phyloP scores from a whole-genome alignment of 2,329 filamentous ascomycete species.

The Fusarium mexicanum region DNA sequence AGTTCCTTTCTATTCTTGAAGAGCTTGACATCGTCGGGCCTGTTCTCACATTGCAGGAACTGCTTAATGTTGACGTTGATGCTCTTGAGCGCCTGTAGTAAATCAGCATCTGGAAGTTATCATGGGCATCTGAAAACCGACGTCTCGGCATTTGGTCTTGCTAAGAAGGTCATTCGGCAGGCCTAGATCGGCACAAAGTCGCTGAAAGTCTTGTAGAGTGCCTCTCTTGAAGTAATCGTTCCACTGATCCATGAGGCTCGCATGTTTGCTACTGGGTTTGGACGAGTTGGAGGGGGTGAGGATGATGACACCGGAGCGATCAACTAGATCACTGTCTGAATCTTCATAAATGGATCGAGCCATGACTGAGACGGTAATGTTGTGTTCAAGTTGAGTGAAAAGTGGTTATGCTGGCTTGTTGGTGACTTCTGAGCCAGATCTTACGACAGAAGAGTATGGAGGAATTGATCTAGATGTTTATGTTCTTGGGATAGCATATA shows the following conservation, averaged over 20 bases:
- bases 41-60: slow-evolving; percentile 52
- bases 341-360: background rate
- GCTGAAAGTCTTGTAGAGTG: slow-evolving; percentile 55
- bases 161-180: slow-evolving; percentile 50
- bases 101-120: background rate
- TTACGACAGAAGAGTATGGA: background rate
- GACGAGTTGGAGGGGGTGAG: background rate
- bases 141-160: slow-evolving; percentile 58
- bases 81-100: slow-evolving; percentile 51
- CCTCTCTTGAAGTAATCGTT: slow-evolving; percentile 45
- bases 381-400: background rate
- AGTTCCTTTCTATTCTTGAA: slow-evolving; percentile 50
- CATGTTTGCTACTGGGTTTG: background rate
- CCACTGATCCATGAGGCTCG: slow-evolving; percentile 34
- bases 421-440: background rate
- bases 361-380: background rate
- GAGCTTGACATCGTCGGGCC: slow-evolving; percentile 39
- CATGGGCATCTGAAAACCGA: slow-evolving; percentile 35
- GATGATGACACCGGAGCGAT: background rate
- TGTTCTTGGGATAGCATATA: background rate
- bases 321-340: background rate
- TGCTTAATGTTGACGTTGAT: slow-evolving; percentile 62
- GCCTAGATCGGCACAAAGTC: slow-evolving; percentile 56
- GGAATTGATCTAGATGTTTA: background rate
- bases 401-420: background rate